A percentile compares a stretch with the other conserved stretches of the same genome.
Conservation (phyloP, 1,284 basidiomycete genomes). For the Ganoderma lingzhi region DNA sequence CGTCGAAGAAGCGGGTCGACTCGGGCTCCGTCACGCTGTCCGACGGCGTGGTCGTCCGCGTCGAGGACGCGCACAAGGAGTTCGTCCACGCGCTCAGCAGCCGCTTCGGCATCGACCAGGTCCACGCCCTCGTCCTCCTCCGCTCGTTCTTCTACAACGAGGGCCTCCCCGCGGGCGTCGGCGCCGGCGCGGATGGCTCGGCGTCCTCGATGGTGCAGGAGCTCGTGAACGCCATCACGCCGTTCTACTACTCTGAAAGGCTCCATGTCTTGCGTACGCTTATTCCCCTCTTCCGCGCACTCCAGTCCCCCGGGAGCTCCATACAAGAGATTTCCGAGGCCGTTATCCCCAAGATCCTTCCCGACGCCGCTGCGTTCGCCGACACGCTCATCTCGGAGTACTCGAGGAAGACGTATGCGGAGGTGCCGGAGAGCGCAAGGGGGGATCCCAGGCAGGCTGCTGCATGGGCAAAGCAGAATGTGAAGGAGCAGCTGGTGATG, state of each 20-base stretch:
- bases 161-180: constrained; percentile 64
- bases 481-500: constrained; percentile 81
- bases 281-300: constrained; percentile 70
- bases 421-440: constrained; percentile 60
- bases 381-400: constrained; percentile 66
- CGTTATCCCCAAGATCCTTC: constrained; percentile 66
- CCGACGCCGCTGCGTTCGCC: constrained; percentile 66
- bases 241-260: constrained; percentile 84
- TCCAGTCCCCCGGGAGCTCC: constrained; percentile 61
- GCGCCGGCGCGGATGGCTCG: constrained; percentile 41
- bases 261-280: constrained; percentile 71
- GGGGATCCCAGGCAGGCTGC: constrained; percentile 67
- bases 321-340: constrained; percentile 62
- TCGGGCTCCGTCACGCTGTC: constrained; percentile 69
- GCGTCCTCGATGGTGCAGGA: constrained; percentile 57
- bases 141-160: constrained; percentile 84
- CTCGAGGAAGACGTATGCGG: constrained; percentile 58
- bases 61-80: constrained; percentile 75
- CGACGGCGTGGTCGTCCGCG: constrained; percentile 66
- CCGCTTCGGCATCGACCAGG: constrained; percentile 78
- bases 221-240: constrained; percentile 74
- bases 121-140: constrained; percentile 75
- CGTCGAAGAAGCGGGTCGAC: constrained; percentile 71
- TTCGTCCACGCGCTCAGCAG: constrained; percentile 74
- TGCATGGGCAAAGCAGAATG: constrained; percentile 82